Base-by-base conservation (phyloP, 225 moss, liverwort and hornwort species). In the Takakia lepidozioides region DNA sequence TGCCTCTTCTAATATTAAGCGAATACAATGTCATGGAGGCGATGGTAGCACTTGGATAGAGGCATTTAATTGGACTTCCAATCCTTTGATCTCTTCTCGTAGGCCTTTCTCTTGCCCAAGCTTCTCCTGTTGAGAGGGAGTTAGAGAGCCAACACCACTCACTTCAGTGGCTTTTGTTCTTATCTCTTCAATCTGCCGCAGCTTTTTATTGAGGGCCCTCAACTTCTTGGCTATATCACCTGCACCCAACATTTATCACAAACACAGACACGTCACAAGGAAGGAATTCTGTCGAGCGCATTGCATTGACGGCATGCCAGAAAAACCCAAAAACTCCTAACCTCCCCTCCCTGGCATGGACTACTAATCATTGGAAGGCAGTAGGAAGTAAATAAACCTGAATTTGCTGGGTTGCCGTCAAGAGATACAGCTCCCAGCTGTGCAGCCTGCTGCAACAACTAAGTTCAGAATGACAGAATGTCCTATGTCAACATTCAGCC, bases 171-270 rank as follows among this genome's bases (percentile, higher is more conserved):
- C 22, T 30, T 70, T 71, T n/a, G 26, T 52, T 49, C 63, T 76
- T 38, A 67, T 27, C 20, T 76, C 76, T 36, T 71, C 62, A n/a
- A 76, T 41, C 40, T 76, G 71, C 44, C 76, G 50, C 18, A 76
- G 66, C 63, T 71, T 71, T 19, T 71, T 76, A 37, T 71, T 45
- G 15, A 76, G 42, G 1, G 76, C 71, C 56, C 76, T 76, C 28
- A 71, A 14, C 25, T 60, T 67, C 56, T 71, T 76, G 8, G 62
- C 47, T 17, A 48, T 47, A 20, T 69, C 69, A 25, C 29, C 28
- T 23, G 38, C 57, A 48, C 61, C 61, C 63, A 60, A n/a, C n/a
- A n/a, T n/a, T n/a, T n/a, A n/a, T n/a, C n/a, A n/a, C n/a, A n/a
- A n/a, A n/a, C n/a, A n/a, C n/a, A n/a, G n/a, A n/a, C n/a, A n/a